Conservation (phyloP, 2,329 filamentous ascomycete genomes). For the Fusarium nisikadoi region DNA sequence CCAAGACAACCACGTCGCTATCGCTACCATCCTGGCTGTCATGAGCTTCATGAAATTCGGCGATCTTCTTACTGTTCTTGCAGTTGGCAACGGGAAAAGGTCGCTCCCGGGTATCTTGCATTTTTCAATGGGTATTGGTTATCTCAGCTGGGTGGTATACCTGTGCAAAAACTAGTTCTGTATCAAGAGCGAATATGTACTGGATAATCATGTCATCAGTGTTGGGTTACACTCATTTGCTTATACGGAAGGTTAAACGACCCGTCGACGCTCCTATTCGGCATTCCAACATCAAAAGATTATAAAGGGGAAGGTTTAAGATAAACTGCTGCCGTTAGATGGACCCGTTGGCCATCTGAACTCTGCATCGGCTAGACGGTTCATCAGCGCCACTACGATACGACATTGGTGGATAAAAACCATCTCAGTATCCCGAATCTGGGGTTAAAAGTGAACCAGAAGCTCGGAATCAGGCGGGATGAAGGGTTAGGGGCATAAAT, state of each 20-base stretch:
- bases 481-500: not conserved
- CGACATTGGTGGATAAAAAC: not conserved
- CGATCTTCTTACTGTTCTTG: not conserved
- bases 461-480: not conserved
- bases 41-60: not conserved
- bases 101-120: not conserved
- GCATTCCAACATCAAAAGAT: too few species aligned
- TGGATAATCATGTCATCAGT: too few species aligned
- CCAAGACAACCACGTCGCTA: not conserved
- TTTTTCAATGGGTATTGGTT: not conserved
- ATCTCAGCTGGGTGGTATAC: not conserved
- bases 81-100: not conserved
- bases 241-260: not conserved
- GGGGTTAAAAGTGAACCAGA: not conserved
- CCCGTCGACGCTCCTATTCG: accelerated
- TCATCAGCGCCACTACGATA: not conserved
- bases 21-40: not conserved
- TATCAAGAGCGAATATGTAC: accelerated
- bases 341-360: not conserved
- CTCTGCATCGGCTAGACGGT: not conserved
- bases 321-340: not conserved
- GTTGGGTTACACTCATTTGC: not conserved
- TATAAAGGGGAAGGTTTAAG: not conserved
- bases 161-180: not conserved
- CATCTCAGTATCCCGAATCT: not conserved